A percentile compares a stretch with the other conserved stretches of the same genome.
These are phyloP conservation scores for Leccinum solheimii DNA, from an alignment of 1,284 basidiomycete genomes.

Conservation along the genomic window DNA sequence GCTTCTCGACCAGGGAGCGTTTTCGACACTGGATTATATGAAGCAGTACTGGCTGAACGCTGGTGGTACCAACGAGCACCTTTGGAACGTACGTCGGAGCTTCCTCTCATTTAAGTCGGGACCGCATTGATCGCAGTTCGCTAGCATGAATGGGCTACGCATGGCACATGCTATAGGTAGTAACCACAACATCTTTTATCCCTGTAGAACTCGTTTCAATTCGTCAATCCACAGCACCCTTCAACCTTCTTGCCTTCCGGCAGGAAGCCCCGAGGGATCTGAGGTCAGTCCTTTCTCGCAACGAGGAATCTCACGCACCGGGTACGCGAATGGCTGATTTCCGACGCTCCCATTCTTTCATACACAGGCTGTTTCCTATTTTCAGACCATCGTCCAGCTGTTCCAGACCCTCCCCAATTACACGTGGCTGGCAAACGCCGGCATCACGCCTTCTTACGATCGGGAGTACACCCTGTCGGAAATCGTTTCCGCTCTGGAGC, in stretches of 20 bases:
- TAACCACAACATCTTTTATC: neutral
- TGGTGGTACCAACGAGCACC: slow-evolving; percentile 60
- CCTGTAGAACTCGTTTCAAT: neutral
- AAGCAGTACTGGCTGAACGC: slow-evolving; percentile 65
- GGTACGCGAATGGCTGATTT: neutral
- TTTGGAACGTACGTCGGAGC: slow-evolving; percentile 64
- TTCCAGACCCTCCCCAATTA: slow-evolving; percentile 71
- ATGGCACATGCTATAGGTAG: slow-evolving; percentile 74
- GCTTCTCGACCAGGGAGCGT: slow-evolving; percentile 57
- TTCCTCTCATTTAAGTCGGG: neutral
- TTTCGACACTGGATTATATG: slow-evolving; percentile 66
- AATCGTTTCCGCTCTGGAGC: slow-evolving; percentile 58
- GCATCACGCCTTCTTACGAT: slow-evolving; percentile 63
- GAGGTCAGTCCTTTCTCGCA: slow-evolving; percentile 43
- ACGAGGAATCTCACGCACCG: neutral
- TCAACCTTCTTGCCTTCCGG: slow-evolving; percentile 54
- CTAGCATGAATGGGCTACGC: slow-evolving; percentile 67
- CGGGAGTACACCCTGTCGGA: slow-evolving; percentile 59
- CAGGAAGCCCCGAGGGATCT: slow-evolving; percentile 54
- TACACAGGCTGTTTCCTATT: slow-evolving; percentile 67
- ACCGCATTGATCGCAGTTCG: slow-evolving; percentile 18
- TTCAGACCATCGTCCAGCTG: slow-evolving; percentile 60
- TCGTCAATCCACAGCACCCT: slow-evolving; percentile 51
- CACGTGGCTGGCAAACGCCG: slow-evolving; percentile 62
- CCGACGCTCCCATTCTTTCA: neutral